Base-by-base conservation (phyloP, 192 early-diverging fungal species). In the Diversispora eburnea region DNA sequence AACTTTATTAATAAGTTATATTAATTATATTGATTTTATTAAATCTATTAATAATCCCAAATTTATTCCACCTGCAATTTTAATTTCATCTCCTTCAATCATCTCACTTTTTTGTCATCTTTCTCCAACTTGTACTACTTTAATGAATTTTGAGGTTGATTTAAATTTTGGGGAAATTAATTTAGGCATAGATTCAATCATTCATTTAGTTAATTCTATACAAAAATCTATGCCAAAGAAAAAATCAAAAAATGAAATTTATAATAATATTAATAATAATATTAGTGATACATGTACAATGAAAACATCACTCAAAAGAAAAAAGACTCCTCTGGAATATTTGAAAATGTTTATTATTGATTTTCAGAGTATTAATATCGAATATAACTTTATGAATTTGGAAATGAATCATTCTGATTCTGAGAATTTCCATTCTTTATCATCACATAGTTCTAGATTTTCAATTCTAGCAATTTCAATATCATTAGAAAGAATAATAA, bases 91-190 rank as follows among this genome's bases (percentile, higher is more conserved):
- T 45, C 25, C 66, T 0, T 67, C 74, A n/a, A 49, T 39, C 6
- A 43, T 84, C 8, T 71, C 60, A 0, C 48, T 84, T 20, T 82
- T 74, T 15, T 80, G 75, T 70, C 74, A 78, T 73, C 72, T 84
- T 33, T 78, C 76, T 9, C 78, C 82, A 19, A 74, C 76, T 0
- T 84, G 82, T 72, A 64, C 79, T 3, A 74, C 80, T 0, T 43
- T 84, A 4, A 80, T 80, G 45, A 70, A 75, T 41, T 55, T 81
- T 8, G 80, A 81, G 17, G 33, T 78, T 19, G 49, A 67, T 25
- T 20, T 74, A 3, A 25, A 60, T 19, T 19, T 81, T 1, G 65
- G 58, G 2, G 46, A 59, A 7, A 48, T 78, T 71, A 22, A 47
- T 46, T 15, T 74, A n/a, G 39, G 73, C 43, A 5, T 77, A 41